phyloP scores from a whole-genome alignment of 163 green algal species.

The Scenedesmus sp. region DNA sequence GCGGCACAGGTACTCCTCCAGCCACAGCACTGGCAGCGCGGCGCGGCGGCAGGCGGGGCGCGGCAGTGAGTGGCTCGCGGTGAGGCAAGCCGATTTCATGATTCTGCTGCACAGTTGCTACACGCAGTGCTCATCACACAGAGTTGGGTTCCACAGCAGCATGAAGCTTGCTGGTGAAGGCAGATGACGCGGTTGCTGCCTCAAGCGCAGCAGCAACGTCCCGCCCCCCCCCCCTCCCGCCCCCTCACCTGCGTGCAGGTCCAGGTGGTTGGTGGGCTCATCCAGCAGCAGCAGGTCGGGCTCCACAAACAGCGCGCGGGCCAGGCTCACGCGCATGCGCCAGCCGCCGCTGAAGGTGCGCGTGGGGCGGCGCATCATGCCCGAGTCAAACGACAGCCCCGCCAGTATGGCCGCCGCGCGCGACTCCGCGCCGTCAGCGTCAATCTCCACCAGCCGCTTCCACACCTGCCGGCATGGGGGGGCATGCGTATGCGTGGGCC shows the following conservation, averaged over 20 bases:
- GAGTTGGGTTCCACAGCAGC: too few relatives aligned
- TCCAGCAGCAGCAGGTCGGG: slow-evolving; percentile 90
- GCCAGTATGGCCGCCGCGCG: slow-evolving; percentile 89
- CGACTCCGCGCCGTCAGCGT: slow-evolving; percentile 89
- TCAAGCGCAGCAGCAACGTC: background rate
- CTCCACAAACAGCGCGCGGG: slow-evolving; percentile 93
- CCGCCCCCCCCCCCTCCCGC: background rate
- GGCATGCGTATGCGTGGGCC: too few relatives aligned
- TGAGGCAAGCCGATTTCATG: too few relatives aligned
- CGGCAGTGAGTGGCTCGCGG: too few relatives aligned
- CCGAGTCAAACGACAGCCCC: slow-evolving; percentile 87
- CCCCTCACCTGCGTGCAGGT: slow-evolving; percentile 88
- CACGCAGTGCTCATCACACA: slow-evolving; percentile 84
- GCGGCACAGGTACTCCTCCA: slow-evolving; percentile 94
- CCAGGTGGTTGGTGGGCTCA: slow-evolving; percentile 95
- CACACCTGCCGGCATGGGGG: slow-evolving; percentile 38
- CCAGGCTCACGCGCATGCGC: slow-evolving; percentile 95
- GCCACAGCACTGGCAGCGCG: slow-evolving; percentile 90
- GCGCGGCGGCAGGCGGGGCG: background rate
- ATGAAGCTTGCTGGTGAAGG: slow-evolving; percentile 75
- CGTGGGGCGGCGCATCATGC: slow-evolving; percentile 79
- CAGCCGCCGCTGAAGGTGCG: slow-evolving; percentile 85
- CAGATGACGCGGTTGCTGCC: slow-evolving; percentile 59
- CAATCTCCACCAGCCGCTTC: slow-evolving; percentile 93
- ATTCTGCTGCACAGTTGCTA: too few relatives aligned